A percentile compares a stretch with the other conserved stretches of the same genome.
Conservation (phyloP, 805 yeast genomes). For the Saccharomycopsis synnaedendra region DNA sequence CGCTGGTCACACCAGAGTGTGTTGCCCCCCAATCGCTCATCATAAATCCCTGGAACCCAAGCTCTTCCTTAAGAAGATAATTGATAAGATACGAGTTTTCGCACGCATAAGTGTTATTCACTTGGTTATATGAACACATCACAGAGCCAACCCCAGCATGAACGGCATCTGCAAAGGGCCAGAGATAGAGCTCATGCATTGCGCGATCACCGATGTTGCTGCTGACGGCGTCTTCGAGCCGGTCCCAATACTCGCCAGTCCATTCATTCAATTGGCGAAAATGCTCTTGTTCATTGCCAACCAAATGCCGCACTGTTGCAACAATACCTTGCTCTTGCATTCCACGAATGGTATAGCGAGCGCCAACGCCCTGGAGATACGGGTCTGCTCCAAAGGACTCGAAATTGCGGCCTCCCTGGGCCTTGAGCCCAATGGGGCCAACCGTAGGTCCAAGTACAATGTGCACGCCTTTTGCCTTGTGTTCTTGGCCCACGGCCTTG, state of each 20-base stretch:
- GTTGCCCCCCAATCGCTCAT: constrained; percentile 61
- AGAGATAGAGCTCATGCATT: constrained; percentile 48
- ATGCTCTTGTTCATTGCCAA: constrained; percentile 55
- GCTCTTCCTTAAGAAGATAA: constrained; percentile 44
- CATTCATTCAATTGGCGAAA: constrained; percentile 30
- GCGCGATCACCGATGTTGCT: constrained; percentile 49
- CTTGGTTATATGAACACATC: constrained; percentile 50
- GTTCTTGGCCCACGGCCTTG: constrained; percentile 45
- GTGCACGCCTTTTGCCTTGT: constrained; percentile 42
- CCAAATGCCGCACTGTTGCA: constrained; percentile 43
- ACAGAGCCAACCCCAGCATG: constrained; percentile 49
- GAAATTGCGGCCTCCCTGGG: constrained; percentile 57
- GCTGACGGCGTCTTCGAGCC: constrained; percentile 27
- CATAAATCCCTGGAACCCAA: constrained; percentile 60
- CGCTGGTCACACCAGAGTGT: constrained; percentile 44
- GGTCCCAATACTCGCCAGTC: constrained; percentile 18
- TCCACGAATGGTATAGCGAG: constrained; percentile 41
- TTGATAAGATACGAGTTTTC: constrained; percentile 47
- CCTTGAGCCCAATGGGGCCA: constrained; percentile 53
- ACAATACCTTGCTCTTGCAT: constrained; percentile 47
- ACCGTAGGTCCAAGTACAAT: constrained; percentile 44
- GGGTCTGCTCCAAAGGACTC: constrained; percentile 57
- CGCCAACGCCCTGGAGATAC: constrained; percentile 43
- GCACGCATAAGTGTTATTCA: constrained; percentile 47
- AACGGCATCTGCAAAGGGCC: constrained; percentile 59